A percentile compares a stretch with the other conserved stretches of the same genome.
Evolutionary conservation across 805 yeast species (phyloP).

Genomic region (Saturnispora gosingensis): DNA sequence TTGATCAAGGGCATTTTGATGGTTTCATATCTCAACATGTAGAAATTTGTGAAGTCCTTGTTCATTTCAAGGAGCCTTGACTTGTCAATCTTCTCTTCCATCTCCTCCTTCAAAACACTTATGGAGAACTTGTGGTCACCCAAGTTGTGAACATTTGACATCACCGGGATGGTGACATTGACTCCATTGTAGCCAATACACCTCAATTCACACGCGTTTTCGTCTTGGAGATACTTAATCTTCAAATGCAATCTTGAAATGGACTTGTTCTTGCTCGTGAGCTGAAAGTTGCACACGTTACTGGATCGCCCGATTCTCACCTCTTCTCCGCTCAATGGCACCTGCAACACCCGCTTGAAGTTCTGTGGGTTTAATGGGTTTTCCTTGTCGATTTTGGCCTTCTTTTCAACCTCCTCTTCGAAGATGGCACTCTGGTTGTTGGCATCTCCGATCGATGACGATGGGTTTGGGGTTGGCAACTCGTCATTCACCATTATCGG

Average conservation of each 20-base stretch:
- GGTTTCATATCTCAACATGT: constrained; percentile 53
- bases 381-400: constrained; percentile 3
- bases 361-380: constrained; percentile 8
- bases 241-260: constrained; percentile 62
- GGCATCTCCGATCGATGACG: constrained; percentile 38
- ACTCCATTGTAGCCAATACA: constrained; percentile 84
- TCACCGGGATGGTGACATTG: constrained; percentile 51
- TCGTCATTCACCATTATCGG: constrained; percentile 13
- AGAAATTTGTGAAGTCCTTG: constrained; percentile 40
- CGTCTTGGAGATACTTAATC: constrained; percentile 34
- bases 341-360: constrained; percentile 17
- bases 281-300: constrained; percentile 41
- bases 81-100: constrained; percentile 2
- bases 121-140: constrained; percentile 16
- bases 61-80: constrained; percentile 35
- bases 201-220: constrained; percentile 40
- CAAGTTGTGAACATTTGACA: constrained; percentile 22
- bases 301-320: constrained; percentile 63
- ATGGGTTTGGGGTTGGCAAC: constrained; percentile 70
- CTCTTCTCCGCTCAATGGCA: constrained; percentile 30
- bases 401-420: neutral
- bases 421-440: constrained; percentile 9
- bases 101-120: neutral
- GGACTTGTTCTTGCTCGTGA: constrained; percentile 40
- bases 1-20: constrained; percentile 54